Percentiles rank a stretch among this genome's conserved stretches.
Evolutionary conservation across 257 asterid species (phyloP).

Genomic region (Orobanche coerulescens): DNA sequence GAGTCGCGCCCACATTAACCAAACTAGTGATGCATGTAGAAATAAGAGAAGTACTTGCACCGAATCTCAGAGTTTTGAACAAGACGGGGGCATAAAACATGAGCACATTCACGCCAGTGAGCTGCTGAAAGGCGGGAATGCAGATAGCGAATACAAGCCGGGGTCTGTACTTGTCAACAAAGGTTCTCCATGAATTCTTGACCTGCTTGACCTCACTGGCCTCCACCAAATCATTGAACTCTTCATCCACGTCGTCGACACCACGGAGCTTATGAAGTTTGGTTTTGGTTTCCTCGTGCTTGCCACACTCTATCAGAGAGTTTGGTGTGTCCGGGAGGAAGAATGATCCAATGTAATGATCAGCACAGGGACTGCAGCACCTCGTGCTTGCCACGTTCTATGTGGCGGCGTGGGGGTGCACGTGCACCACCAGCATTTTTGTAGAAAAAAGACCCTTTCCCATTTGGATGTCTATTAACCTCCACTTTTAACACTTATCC

Average conservation of each 20-base stretch:
- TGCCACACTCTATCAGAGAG: conserved; percentile 49
- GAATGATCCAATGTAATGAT: conserved; percentile 36
- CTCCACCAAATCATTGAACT: conserved; percentile 36
- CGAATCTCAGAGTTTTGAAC: conserved; percentile 48
- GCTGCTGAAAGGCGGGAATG: conserved; percentile 57
- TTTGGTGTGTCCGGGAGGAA: conserved; percentile 59
- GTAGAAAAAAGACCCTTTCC: too few relatives aligned
- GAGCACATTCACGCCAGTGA: conserved; percentile 60
- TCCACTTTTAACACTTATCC: too few relatives aligned
- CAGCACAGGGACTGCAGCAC: conserved; percentile 35
- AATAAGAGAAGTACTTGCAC: conserved; percentile 31
- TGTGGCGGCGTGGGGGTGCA: too few relatives aligned
- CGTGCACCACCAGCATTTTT: too few relatives aligned
- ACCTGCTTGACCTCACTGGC: conserved; percentile 42
- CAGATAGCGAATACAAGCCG: conserved; percentile 29
- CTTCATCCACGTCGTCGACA: conserved; percentile 37
- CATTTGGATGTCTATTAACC: too few relatives aligned
- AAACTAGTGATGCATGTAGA: conserved; percentile 44
- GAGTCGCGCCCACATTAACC: conserved; percentile 35
- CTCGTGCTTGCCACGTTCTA: too few relatives aligned
- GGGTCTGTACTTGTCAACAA: conserved; percentile 41
- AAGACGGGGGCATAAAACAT: conserved; percentile 58
- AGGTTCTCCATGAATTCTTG: conserved; percentile 35
- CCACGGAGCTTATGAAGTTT: conserved; percentile 41
- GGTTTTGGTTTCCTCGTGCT: conserved; percentile 23